Evolutionary conservation across 2,329 filamentous ascomycete genomes (phyloP), one percentile per base, ranked within the genome.

Genomic region (Westerdykella ornata): DNA sequence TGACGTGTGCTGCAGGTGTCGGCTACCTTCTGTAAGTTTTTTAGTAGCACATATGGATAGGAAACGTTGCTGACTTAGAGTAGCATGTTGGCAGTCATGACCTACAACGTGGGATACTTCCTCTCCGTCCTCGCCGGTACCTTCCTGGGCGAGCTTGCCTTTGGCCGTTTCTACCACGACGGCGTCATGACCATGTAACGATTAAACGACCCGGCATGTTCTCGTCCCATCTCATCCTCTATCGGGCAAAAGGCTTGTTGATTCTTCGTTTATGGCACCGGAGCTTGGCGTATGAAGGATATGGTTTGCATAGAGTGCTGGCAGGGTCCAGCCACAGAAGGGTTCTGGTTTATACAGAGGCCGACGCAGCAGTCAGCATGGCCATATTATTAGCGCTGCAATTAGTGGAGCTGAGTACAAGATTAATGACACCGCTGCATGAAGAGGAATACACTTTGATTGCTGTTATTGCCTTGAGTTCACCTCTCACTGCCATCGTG

Each of bases 41-140:
- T 34, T 15, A 4, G 30, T 40, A 14, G 13, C 38, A 19, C 32
- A 18, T 28, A 29, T 39, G 8, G 11, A 31, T 13, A 12, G 32
- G 3, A 31, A 18, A 19, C 16, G 19, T 20, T 39, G 19, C 59
- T 64, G 55, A 61, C 14, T 17, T 39, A 40, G 38, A 14, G 29
- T 53, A 95, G 88, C 45, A 95, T 95, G 88, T 70, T 95, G 68
- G 86, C 85, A 12, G 84, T 94, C 60, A 95, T 92, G 87, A 89
- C 85, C 1, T 80, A 87, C 71, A 92, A 92, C 54, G 77, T 90
- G 13, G 87, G 86, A 11, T 92, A 92, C 62, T 90, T 90, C 63
- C 67, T 88, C 41, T 88, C 85, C 0, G 76, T 89, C n/a, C 73
- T 94, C 9, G 82, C 73, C 4, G 84, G 84, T 12, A 77, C 84